Base-by-base conservation (phyloP, 1,284 basidiomycete genomes). In the Chondrostereum purpureum region DNA sequence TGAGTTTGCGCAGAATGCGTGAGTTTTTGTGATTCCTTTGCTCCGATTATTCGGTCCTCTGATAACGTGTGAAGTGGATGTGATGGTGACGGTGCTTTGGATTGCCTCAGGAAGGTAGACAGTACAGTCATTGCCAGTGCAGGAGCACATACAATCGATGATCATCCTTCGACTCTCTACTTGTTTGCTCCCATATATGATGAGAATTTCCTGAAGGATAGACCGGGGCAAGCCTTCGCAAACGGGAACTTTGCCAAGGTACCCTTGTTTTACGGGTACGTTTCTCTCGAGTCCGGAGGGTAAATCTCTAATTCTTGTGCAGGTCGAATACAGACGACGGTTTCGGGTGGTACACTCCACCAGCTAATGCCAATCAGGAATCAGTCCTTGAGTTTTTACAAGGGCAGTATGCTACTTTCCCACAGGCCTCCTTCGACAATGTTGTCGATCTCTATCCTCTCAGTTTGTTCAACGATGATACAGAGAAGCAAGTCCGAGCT, bases 261-360 rank as follows among this genome's bases (percentile, higher is more conserved):
- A 4, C 38, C 44, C 8, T 23, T 41, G 5, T 24, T 46, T 19
- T 46, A 40, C 23, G 44, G 44, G 43, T 45, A 22, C 19, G 43
- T 45, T 12, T 14, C 18, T n/a, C 12, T 39, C 13, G 18, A 14
- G n/a, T 14, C 13, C 37, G 13, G 14, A 19, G 4, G 0, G 4
- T 20, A 14, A 16, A 10, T 6, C n/a, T n/a, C n/a, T n/a, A n/a
- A n/a, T n/a, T n/a, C n/a, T n/a, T n/a, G n/a, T 8, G 11, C 22
- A 52, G 50, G 13, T 49, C 48, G 13, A 52, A 52, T 38, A 50
- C 50, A 13, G 46, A 50, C 33, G 50, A 52, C 45, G 50, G 48
- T 13, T 48, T 48, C 5, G 42, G 47, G 18, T 52, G 50, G 50
- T 37, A 35, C 3, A 40, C 47, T 14, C 48, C 48, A 8, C 34